Percentiles rank a stretch among this genome's conserved stretches.
Conservation (phyloP, 2,329 filamentous ascomycete species). For the Albophoma yamanashiensis region DNA sequence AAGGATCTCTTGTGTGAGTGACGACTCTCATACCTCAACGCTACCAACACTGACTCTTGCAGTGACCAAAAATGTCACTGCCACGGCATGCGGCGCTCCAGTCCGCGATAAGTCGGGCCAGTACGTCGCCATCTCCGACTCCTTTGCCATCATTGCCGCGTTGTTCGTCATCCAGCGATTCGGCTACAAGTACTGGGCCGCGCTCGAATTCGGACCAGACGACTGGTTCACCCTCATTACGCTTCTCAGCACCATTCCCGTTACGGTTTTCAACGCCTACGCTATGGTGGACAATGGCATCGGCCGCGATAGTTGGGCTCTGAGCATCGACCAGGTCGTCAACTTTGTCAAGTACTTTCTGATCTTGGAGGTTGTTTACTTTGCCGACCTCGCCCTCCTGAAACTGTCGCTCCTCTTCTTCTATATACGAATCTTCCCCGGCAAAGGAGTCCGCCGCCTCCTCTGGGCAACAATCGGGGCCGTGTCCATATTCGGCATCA, state of each 20-base stretch:
- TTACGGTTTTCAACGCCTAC: constrained; percentile 18
- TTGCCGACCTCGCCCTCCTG: constrained; percentile 31
- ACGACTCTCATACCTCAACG: not conserved
- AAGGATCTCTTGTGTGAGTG: constrained; percentile 19
- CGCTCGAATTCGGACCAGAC: constrained; percentile 24
- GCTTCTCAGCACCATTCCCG: constrained; percentile 16
- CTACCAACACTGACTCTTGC: not conserved
- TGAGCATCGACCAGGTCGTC: constrained; percentile 28
- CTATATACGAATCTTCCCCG: constrained; percentile 43
- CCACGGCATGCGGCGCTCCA: constrained; percentile 9
- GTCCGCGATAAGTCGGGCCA: constrained; percentile 19
- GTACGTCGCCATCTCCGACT: constrained; percentile 21
- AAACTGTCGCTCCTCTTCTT: constrained; percentile 44
- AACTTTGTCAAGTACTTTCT: constrained; percentile 32
- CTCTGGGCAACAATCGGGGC: constrained; percentile 30
- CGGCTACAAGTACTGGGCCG: constrained; percentile 20
- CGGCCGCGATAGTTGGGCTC: constrained; percentile 40
- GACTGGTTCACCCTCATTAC: constrained; percentile 24
- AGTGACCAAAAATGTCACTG: constrained; percentile 16
- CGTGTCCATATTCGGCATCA: constrained; percentile 25
- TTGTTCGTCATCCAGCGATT: constrained; percentile 33
- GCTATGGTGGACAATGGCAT: constrained; percentile 28
- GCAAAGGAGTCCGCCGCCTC: constrained; percentile 22
- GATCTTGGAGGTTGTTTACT: constrained; percentile 32
- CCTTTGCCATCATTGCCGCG: constrained; percentile 22